Evolutionary conservation across 2,329 filamentous ascomycete genomes (phyloP).

Genomic region (Aspergillus sp.): DNA sequence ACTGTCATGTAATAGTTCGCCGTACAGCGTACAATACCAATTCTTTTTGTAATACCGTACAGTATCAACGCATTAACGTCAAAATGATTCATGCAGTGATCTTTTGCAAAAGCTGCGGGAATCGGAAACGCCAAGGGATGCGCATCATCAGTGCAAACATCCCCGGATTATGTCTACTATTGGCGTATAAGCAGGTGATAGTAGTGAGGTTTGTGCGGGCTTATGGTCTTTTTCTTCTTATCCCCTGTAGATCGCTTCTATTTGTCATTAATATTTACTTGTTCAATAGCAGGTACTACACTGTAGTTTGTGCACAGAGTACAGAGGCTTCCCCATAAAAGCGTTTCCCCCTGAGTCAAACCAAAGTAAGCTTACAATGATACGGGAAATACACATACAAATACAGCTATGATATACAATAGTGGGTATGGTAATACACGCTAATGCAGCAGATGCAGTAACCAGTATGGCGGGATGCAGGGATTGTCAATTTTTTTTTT

Average conservation of each 20-base stretch:
- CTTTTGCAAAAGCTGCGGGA: neutral
- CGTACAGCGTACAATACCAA: neutral
- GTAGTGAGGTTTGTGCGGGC: too few relatives aligned
- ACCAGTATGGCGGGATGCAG: constrained; percentile 14
- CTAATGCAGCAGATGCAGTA: constrained; percentile 14
- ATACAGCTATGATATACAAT: constrained; percentile 8
- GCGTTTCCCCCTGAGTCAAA: too few relatives aligned
- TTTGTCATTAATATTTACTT: too few relatives aligned
- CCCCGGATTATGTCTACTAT: neutral
- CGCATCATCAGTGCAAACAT: neutral
- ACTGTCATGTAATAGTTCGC: neutral
- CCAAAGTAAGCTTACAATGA: neutral
- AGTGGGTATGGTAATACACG: constrained; percentile 2
- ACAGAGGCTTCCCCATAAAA: too few relatives aligned
- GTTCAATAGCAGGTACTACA: too few relatives aligned
- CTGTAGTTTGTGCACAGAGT: too few relatives aligned
- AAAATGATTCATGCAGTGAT: too few relatives aligned
- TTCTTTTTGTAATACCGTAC: neutral
- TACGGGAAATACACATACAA: neutral
- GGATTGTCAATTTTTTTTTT: constrained; percentile 2
- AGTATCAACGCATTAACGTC: neutral
- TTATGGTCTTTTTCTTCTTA: too few relatives aligned
- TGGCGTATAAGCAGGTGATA: neutral
- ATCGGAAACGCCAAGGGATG: neutral
- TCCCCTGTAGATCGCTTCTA: too few relatives aligned